Conservation (phyloP, 768 basidiomycete species). For the Auriscalpium vulgare region DNA sequence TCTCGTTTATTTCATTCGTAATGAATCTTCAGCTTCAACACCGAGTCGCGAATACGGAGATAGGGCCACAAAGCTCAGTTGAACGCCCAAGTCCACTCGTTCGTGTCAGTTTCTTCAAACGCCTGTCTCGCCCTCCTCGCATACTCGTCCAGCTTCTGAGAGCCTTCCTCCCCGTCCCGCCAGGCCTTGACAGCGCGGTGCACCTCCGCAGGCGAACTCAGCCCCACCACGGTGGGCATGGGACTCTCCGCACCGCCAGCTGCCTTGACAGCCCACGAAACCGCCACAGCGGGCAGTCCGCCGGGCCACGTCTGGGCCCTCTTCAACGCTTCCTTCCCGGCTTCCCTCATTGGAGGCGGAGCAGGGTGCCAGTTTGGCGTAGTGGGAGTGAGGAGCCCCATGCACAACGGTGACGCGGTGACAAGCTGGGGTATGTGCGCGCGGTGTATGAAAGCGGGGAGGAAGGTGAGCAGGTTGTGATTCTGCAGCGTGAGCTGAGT, state of each 20-base stretch:
- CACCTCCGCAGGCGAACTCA: conserved; percentile 65
- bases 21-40: no score
- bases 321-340: conserved; percentile 30
- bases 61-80: not conserved
- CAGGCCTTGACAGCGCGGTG: conserved; percentile 65
- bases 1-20: not conserved
- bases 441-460: conserved; percentile 46
- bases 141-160: conserved; percentile 31
- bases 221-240: conserved; percentile 64
- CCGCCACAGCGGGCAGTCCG: conserved; percentile 56
- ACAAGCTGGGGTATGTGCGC: conserved; percentile 64
- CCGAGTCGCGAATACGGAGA: no score
- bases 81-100: conserved; percentile 36
- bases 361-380: conserved; percentile 77
- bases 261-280: conserved; percentile 55
- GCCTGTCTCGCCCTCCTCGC: conserved; percentile 36
- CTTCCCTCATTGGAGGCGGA: conserved; percentile 38
- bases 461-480: conserved; percentile 47
- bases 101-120: conserved; percentile 42
- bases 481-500: conserved; percentile 77
- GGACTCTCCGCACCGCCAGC: conserved; percentile 28
- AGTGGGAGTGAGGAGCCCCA: conserved; percentile 61
- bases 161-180: conserved; percentile 44
- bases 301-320: conserved; percentile 28
- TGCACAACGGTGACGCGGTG: conserved; percentile 76